These are phyloP conservation scores for Leptomonas pyrrhocoris DNA, from an alignment of 208 protist species.

Conservation along the genomic window DNA sequence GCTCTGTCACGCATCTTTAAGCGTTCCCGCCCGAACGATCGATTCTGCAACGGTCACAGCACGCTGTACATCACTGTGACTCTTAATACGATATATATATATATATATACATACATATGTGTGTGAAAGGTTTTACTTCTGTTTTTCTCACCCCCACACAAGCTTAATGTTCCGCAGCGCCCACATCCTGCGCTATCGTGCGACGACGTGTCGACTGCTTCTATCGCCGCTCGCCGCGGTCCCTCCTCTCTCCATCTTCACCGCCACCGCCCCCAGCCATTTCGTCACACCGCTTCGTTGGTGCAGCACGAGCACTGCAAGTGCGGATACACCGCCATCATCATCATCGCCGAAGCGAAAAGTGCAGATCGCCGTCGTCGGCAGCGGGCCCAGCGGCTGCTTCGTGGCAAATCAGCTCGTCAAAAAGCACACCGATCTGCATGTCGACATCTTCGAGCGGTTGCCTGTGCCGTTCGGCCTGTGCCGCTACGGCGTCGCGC, in stretches of 20 bases:
- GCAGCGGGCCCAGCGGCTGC: constrained; percentile 95
- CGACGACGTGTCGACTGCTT: neutral
- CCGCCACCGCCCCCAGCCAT: neutral
- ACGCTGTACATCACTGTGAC: no score
- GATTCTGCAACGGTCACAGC: no score
- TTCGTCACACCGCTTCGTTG: neutral
- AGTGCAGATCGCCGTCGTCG: constrained; percentile 92
- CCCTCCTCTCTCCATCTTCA: neutral
- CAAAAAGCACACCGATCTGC: constrained; percentile 68
- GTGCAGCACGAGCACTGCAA: neutral
- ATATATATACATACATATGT: no score
- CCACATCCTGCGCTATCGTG: no score
- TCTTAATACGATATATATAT: no score
- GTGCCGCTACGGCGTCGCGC: constrained; percentile 96
- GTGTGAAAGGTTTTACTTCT: no score
- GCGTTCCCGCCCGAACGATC: no score
- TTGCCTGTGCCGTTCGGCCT: constrained; percentile 96
- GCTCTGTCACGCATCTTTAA: neutral
- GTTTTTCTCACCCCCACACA: no score
- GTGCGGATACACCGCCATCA: neutral
- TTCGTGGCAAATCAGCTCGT: constrained; percentile 92
- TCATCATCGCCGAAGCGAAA: constrained; percentile 28
- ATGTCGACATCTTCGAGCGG: constrained; percentile 94
- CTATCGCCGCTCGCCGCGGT: neutral
- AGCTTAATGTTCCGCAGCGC: no score